Evolutionary conservation across 805 yeast genomes (phyloP), one percentile per base, ranked within the genome.

Genomic region (Ogataea sp.): DNA sequence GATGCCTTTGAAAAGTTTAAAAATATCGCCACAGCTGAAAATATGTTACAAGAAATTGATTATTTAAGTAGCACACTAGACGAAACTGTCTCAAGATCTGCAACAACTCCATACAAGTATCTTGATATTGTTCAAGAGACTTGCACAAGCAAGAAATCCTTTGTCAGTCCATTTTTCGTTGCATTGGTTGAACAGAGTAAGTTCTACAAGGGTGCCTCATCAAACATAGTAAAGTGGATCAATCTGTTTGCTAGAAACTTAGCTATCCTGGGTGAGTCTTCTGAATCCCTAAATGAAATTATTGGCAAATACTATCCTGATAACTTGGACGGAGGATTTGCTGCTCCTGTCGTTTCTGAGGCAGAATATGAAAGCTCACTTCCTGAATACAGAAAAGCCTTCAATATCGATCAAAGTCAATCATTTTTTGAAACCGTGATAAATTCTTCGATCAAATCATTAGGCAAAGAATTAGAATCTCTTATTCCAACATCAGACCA

Each of bases 21-120:
- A 3, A 18, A 39, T 9, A 36, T 29, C 20, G 20, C 39, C 6
- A 27, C 14, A 7, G n/a, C 3, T 3, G 35, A 47, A 8, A 28
- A 44, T 20, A 48, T 45, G 0, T 33, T 37, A 5, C 44, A 46
- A 24, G 39, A 37, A 8, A 47, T 55, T 23, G 51, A 49, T 1
- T 61, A 63, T 29, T 52, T 87, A 2, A 81, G 86, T 81, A 64
- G 62, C 10, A 56, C 86, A 24, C 45, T 90, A 6, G 96, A 90
- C 53, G 93, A 89, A 55, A 64, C 86, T 0, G 68, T 87, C 24
- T 67, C 86, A 1, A 71, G 96, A 45, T 70, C 80, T 44, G 71
- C 81, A 28, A 71, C 75, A 44, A 61, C 87, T 0, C 97, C 97
- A 0, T 93, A 83, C 61, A 87, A 84, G 53, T 90, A 88, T 49